Evolutionary conservation across 495 filamentous ascomycete species (phyloP).

Genomic region (Choiromyces venosus): DNA sequence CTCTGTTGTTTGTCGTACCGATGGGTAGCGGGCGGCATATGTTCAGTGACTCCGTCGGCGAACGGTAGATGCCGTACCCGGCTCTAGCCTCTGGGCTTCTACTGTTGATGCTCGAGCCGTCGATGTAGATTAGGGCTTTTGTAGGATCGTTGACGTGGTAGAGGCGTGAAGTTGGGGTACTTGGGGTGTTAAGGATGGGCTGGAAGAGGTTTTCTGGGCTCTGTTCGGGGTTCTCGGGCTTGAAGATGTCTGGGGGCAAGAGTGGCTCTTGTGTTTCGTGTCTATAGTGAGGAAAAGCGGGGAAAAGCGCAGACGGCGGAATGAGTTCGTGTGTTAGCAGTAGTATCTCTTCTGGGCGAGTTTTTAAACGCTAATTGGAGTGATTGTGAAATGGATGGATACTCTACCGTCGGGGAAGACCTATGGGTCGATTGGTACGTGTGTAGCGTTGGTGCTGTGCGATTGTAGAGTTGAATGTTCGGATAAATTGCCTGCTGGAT

Average conservation of each 20-base stretch:
- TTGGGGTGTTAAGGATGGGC: background rate
- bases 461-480: background rate
- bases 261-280: background rate
- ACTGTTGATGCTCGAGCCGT: background rate
- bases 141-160: background rate
- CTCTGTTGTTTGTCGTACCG: background rate
- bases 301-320: background rate
- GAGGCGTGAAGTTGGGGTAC: background rate
- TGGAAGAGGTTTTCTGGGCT: background rate
- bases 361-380: background rate
- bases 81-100: background rate
- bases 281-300: background rate
- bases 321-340: background rate
- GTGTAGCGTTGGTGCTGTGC: background rate
- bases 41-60: background rate
- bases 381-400: background rate
- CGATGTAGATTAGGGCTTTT: background rate
- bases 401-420: background rate
- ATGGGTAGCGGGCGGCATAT: background rate
- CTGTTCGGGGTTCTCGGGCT: background rate
- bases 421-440: background rate
- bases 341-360: background rate
- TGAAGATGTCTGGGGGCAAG: background rate
- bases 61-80: background rate
- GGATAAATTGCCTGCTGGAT: background rate